Conservation (phyloP, 805 yeast species). For the Cyberlindnera bimundalis region DNA sequence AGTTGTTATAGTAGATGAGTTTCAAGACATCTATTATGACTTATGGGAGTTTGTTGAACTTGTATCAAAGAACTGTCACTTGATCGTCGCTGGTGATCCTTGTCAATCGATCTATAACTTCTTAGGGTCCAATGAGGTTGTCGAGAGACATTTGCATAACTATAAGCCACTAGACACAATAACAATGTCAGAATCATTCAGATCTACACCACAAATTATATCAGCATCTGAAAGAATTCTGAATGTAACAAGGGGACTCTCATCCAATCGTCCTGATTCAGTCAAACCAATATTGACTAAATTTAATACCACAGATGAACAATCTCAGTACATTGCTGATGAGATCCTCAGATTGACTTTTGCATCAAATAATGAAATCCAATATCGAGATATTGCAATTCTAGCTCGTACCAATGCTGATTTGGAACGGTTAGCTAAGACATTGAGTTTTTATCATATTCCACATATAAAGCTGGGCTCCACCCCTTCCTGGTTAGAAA, state of each 20-base stretch:
- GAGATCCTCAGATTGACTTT: constrained; percentile 43
- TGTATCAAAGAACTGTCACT: constrained; percentile 42
- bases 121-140: constrained; percentile 46
- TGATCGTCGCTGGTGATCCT: constrained; percentile 69
- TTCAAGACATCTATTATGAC: constrained; percentile 62
- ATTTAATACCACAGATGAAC: constrained; percentile 34
- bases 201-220: constrained; percentile 58
- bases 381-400: constrained; percentile 49
- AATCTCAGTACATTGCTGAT: constrained; percentile 38
- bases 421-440: constrained; percentile 36
- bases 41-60: constrained; percentile 43
- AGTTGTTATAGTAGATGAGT: constrained; percentile 63
- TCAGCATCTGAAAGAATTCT: constrained; percentile 35
- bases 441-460: constrained; percentile 40
- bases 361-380: constrained; percentile 39
- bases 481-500: constrained; percentile 49
- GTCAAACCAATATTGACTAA: constrained; percentile 21
- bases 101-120: constrained; percentile 69
- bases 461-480: constrained; percentile 41
- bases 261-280: background rate
- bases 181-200: constrained; percentile 48
- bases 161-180: constrained; percentile 23
- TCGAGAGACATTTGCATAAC: constrained; percentile 28
- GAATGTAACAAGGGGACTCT: constrained; percentile 4
- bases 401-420: constrained; percentile 51